phyloP scores from a whole-genome alignment of 2,329 filamentous ascomycete genomes.

The Chaetomium sp. region DNA sequence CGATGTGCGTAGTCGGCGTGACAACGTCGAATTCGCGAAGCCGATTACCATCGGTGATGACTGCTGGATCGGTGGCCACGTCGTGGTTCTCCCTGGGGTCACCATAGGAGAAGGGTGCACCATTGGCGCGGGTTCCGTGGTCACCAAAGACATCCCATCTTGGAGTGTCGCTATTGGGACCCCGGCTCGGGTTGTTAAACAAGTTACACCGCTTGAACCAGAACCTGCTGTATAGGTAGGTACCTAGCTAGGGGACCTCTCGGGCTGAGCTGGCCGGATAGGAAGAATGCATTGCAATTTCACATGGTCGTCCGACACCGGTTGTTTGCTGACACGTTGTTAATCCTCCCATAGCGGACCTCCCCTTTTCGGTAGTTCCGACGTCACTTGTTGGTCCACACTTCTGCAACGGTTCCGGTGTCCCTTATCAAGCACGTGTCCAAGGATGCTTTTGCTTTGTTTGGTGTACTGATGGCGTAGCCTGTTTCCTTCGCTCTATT shows the following conservation, averaged over 20 bases:
- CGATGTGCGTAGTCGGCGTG: slow-evolving; percentile 55
- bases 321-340: too few species aligned
- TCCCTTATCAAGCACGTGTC: too few species aligned
- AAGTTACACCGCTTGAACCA: slow-evolving; percentile 19
- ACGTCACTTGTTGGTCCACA: too few species aligned
- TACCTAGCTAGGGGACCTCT: too few species aligned
- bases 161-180: slow-evolving; percentile 67
- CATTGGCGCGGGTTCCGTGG: slow-evolving; percentile 79
- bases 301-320: too few species aligned
- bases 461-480: background rate
- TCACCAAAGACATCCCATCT: slow-evolving; percentile 72
- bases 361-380: too few species aligned
- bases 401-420: too few species aligned
- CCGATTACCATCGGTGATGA: slow-evolving; percentile 78
- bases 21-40: slow-evolving; percentile 63
- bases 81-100: slow-evolving; percentile 72
- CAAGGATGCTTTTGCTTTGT: background rate
- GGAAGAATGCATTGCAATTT: too few species aligned
- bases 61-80: slow-evolving; percentile 76
- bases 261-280: background rate
- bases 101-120: slow-evolving; percentile 74
- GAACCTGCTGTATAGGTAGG: background rate
- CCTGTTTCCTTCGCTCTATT: background rate
- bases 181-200: slow-evolving; percentile 61
- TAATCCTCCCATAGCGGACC: too few species aligned